These are phyloP conservation scores for Plasmodium inui DNA, from an alignment of 169 alveolate species.

Conservation along the genomic window DNA sequence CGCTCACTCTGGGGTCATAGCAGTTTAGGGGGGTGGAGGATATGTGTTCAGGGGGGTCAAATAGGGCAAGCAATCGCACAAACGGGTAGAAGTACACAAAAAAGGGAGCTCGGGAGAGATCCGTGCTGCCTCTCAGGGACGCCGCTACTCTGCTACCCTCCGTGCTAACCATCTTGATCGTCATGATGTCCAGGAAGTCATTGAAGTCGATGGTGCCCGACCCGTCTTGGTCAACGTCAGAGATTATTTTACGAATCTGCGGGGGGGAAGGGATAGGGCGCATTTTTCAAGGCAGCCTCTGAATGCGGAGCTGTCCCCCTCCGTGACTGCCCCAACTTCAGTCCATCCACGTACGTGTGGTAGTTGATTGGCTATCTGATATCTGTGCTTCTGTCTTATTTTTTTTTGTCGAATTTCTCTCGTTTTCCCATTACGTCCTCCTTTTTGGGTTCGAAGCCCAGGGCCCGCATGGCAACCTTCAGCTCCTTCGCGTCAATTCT, in stretches of 20 bases:
- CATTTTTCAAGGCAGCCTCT: neutral
- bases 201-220: slow-evolving; percentile 87
- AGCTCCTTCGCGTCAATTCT: slow-evolving; percentile 96
- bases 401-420: neutral
- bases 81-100: neutral
- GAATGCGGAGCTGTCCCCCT: neutral
- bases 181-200: slow-evolving; percentile 87
- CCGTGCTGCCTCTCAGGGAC: neutral
- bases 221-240: slow-evolving; percentile 95
- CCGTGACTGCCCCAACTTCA: too few relatives aligned
- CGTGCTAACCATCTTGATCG: slow-evolving; percentile 81
- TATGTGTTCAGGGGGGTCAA: neutral
- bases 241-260: slow-evolving; percentile 92
- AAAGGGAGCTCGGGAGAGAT: too few relatives aligned
- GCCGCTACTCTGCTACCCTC: neutral
- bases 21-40: neutral
- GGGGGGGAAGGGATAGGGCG: neutral
- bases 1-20: slow-evolving; percentile 85
- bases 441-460: slow-evolving; percentile 98
- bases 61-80: neutral
- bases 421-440: slow-evolving; percentile 90
- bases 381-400: neutral
- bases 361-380: neutral
- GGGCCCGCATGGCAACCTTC: slow-evolving; percentile 99
- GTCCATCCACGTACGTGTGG: neutral